phyloP scores from a whole-genome alignment of 495 filamentous ascomycete species.

The Thozetella sp. region DNA sequence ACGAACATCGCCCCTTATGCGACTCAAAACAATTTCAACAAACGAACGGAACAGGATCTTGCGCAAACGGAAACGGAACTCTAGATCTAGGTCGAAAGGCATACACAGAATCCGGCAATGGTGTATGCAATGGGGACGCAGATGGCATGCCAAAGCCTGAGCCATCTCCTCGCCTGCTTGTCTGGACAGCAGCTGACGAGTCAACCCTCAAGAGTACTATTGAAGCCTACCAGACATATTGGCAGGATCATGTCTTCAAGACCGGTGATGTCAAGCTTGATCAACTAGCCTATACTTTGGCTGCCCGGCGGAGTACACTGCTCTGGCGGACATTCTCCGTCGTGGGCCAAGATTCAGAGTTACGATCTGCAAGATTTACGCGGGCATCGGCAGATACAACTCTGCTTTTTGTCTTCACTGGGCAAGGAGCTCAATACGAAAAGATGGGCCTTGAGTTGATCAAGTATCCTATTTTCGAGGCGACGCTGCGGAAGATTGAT shows the following conservation, averaged over 20 bases:
- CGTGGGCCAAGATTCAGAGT: constrained; percentile 6
- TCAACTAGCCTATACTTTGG: constrained; percentile 31
- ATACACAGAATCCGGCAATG: no score
- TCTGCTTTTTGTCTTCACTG: constrained; percentile 38
- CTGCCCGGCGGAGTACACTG: constrained; percentile 22
- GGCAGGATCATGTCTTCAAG: constrained; percentile 14
- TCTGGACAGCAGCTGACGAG: constrained; percentile 27
- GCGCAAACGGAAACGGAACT: no score
- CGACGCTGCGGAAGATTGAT: constrained; percentile 20
- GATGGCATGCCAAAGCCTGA: no score
- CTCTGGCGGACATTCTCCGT: constrained; percentile 28
- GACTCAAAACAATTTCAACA: no score
- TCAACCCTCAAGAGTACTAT: constrained; percentile 20
- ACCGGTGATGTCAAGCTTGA: constrained; percentile 8
- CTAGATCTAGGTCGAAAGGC: no score
- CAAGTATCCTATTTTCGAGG: constrained; percentile 18
- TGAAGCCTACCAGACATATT: constrained; percentile 9
- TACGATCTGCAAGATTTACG: constrained; percentile 7
- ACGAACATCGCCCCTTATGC: no score
- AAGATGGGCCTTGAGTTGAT: constrained; percentile 50
- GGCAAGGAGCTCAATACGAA: constrained; percentile 46
- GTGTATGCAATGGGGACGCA: no score
- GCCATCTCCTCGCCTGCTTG: constrained; percentile 24
- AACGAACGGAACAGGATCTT: no score
- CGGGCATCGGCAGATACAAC: constrained; percentile 10